Conservation (phyloP, 306 rosid genomes). For the Urtica urens region DNA sequence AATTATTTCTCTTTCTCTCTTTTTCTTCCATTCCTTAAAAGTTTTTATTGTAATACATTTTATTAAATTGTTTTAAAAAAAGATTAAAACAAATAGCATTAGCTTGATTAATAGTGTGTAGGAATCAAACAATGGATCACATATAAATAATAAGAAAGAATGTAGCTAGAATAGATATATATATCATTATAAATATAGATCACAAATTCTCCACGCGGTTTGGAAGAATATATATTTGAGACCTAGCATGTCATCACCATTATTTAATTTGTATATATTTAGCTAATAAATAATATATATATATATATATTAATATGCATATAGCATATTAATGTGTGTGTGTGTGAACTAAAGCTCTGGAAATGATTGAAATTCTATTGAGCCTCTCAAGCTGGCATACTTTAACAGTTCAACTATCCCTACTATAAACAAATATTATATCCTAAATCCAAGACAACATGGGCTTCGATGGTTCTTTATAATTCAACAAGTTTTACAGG, state of each 20-base stretch:
- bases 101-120: too few relatives aligned
- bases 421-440: not conserved
- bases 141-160: too few relatives aligned
- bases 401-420: not conserved
- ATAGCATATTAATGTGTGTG: not conserved
- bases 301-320: too few relatives aligned
- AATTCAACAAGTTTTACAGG: slow-evolving; percentile 3
- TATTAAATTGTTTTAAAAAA: too few relatives aligned
- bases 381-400: slow-evolving; percentile 9
- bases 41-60: too few relatives aligned
- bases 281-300: not conserved
- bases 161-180: too few relatives aligned
- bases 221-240: not conserved
- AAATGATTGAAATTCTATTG: slow-evolving; percentile 1
- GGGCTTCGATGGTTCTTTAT: not conserved
- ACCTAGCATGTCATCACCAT: not conserved
- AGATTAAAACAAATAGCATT: too few relatives aligned
- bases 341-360: not conserved
- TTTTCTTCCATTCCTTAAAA: too few relatives aligned
- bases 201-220: slow-evolving; percentile 11
- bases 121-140: too few relatives aligned
- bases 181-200: too few relatives aligned
- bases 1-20: too few relatives aligned
- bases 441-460: slow-evolving; percentile 2
- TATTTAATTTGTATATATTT: not conserved